Conservation (phyloP, 2,329 filamentous ascomycete species). For the Alternaria novae-zelandiae region DNA sequence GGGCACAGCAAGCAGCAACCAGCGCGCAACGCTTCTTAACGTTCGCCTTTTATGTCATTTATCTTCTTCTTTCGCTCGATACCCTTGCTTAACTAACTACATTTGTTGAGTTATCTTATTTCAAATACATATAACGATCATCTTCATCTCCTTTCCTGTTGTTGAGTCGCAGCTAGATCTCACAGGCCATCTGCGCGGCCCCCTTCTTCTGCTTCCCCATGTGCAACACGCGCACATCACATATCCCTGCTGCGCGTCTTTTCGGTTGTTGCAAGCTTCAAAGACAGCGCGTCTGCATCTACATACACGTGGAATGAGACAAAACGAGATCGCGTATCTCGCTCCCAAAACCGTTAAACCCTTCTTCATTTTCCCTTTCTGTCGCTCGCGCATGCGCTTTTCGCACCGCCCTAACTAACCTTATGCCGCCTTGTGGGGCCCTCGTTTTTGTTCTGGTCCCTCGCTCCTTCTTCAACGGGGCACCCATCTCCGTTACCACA, state of each 20-base stretch:
- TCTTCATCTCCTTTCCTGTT: background rate
- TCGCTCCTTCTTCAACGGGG: conserved; percentile 2
- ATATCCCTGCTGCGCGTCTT: background rate
- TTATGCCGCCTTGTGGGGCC: conserved; percentile 2
- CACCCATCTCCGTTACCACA: conserved; percentile 4
- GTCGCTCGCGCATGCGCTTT: background rate
- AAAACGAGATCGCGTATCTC: background rate
- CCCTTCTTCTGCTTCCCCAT: background rate
- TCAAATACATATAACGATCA: background rate
- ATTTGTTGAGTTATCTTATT: background rate
- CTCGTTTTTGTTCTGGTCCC: background rate
- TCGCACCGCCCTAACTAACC: background rate
- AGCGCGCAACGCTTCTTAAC: background rate
- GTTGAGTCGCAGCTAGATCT: background rate
- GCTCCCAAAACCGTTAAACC: background rate
- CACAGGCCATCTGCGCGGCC: background rate
- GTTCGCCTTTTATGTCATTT: background rate
- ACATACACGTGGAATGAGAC: background rate
- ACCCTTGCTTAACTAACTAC: conserved; percentile 12
- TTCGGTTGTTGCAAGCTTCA: background rate
- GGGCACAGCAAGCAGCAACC: conserved; percentile 3
- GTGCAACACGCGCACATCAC: background rate
- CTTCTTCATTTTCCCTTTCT: background rate
- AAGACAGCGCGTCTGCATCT: background rate
- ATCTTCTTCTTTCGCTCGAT: conserved; percentile 10